Evolutionary conservation across 495 filamentous ascomycete species (phyloP), one percentile per base, ranked within the genome.

Genomic region (Parathielavia appendiculata): DNA sequence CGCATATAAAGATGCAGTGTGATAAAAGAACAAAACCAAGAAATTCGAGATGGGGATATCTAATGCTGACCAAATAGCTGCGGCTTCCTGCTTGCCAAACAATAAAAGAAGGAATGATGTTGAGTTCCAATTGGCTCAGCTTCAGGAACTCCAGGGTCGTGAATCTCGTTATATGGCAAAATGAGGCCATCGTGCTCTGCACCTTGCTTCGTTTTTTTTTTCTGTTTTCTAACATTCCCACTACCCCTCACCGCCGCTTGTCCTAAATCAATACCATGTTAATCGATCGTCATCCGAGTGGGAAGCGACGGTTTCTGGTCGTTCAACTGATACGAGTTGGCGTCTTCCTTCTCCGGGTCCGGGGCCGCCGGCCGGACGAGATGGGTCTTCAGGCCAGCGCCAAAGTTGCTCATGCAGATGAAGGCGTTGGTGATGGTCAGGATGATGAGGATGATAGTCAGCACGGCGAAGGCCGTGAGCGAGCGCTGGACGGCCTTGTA

Each of bases 271-370:
- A 6, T 30, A 30, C 26, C 26, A 30, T 30, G 6, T 75, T 74
- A 95, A 74, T 96, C 91, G 70, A 96, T 96, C 61, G 87, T 91
- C 91, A 96, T 96, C 53, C 91, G 82, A 56, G 76, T 84, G 45
- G 81, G 75, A 52, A 83, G 76, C 49, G 86, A 84, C 8, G 83
- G 64, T 62, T 84, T 82, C 64, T 81, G 72, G 48, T 81, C 79
- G 56, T 81, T 72, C 58, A 83, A 68, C 68, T 79, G 80, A 73
- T 92, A 84, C 66, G 91, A 89, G 49, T 84, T 90, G 65, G 82
- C 81, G 54, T 78, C 79, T 53, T 78, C 74, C 75, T 90, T 88
- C 71, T 96, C 89, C 38, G 85, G 84, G 51, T 85, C 84, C 32
- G 75, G 73, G 23, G 73, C 71, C 44, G 80, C 86, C 40, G 87